phyloP scores from a whole-genome alignment of 2,329 filamentous ascomycete genomes.

The Sporothrix inflata region DNA sequence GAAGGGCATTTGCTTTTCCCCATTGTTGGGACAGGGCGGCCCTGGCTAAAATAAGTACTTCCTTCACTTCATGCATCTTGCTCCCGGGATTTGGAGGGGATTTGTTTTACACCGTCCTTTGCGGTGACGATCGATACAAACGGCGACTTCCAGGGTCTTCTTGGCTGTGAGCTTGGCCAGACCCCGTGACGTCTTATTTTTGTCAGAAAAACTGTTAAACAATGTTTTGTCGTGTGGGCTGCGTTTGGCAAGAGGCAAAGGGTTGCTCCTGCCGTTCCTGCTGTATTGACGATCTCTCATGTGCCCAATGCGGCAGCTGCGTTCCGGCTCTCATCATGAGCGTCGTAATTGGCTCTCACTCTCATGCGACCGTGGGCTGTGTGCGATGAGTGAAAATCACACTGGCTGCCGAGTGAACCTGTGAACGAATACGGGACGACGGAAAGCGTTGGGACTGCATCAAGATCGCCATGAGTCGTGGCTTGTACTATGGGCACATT shows the following conservation, averaged over 20 bases:
- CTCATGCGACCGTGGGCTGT: constrained; percentile 12
- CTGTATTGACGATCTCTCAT: neutral
- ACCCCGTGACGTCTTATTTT: neutral
- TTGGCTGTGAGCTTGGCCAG: neutral
- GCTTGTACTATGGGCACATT: constrained; percentile 23
- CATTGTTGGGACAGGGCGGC: constrained; percentile 15
- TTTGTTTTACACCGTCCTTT: neutral
- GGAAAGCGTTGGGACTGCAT: neutral
- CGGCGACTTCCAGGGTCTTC: neutral
- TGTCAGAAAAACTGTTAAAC: neutral
- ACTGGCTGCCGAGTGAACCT: neutral
- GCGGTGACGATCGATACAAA: neutral
- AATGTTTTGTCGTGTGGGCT: neutral
- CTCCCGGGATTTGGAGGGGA: constrained; percentile 16
- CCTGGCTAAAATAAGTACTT: neutral
- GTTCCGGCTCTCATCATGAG: neutral
- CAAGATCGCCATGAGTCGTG: neutral
- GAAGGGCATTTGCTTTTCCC: constrained; percentile 12
- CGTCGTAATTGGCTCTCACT: neutral
- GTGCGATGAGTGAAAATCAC: neutral
- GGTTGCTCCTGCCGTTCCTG: neutral
- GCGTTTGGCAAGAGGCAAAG: neutral
- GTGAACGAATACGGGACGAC: neutral
- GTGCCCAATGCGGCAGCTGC: neutral
- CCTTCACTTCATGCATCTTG: neutral